Base-by-base conservation (phyloP, 164 flowering plant species). In the Chimonanthus salicifolius region DNA sequence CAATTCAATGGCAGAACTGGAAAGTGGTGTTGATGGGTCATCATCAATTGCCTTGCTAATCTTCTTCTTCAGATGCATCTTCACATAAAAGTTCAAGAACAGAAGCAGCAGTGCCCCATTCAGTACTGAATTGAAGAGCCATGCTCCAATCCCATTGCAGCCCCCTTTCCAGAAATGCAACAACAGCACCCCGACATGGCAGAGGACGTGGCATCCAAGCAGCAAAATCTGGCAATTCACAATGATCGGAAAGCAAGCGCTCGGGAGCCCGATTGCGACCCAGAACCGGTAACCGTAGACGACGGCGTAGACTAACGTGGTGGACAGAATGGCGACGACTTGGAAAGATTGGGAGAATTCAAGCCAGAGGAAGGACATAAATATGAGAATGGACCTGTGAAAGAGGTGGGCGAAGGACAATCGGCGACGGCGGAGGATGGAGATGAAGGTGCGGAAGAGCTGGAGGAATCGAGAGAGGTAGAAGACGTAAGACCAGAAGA, bases 261-360 rank as follows among this genome's bases (percentile, higher is more conserved):
- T 75, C 1, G 84, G 88, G 51, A 89, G 58, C 66, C 94, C 98
- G 3, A 90, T 74, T 47, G 80, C 90, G 7, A 84, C 85, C 95
- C 93, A 91, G 77, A 94, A 94, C 9, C 94, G 64, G 78, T 88
- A 94, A 20, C 90, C 97, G 77, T 94, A 90, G 0, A 89, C 88
- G 9, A 91, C 82, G 1, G 88, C 64, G 76, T 90, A 85, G 7
- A 87, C 69, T 48, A 84, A 62, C 3, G 91, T 87, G 1, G 90
- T 83, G 9, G 76, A 76, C 15, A 92, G 75, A 3, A 94, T 92
- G 8, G 87, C 97, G 49, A 88, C 69, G 5, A 94, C 90, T 69
- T 94, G 98, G 71, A 94, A 88, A 8, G 97, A 92, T 72, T 94
- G 98, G 0, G 97, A 89, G 81, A 89, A 94, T 66, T 94, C 97